phyloP scores from a whole-genome alignment of 345 rosid genomes.

The Rhodamnia argentea region DNA sequence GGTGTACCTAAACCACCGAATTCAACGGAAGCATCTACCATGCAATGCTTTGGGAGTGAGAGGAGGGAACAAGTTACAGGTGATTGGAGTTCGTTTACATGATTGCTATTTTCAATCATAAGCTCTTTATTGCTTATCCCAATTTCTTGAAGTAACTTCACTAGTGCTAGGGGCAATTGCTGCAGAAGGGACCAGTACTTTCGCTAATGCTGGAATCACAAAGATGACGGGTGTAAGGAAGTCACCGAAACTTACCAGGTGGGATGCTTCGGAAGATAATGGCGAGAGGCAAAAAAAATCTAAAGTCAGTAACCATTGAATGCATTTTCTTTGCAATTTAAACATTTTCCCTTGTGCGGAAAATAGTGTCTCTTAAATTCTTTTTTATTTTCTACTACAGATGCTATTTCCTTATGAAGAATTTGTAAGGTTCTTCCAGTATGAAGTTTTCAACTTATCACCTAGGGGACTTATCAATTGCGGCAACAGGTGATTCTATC shows the following conservation, averaged over 20 bases:
- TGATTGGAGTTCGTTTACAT: slow-evolving; percentile 22
- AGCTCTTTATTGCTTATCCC: not conserved
- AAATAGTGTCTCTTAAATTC: not conserved
- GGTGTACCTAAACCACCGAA: slow-evolving; percentile 21
- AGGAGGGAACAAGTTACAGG: slow-evolving; percentile 24
- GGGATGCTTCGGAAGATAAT: slow-evolving; percentile 9
- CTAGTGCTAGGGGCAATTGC: slow-evolving; percentile 4
- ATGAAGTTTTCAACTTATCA: slow-evolving; percentile 43
- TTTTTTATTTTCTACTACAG: slow-evolving; percentile 10
- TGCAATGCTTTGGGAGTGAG: slow-evolving; percentile 26
- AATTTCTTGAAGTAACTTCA: slow-evolving; percentile 3
- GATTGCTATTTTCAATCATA: not conserved
- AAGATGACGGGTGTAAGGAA: slow-evolving; percentile 52
- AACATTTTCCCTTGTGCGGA: not conserved
- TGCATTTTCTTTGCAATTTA: not conserved
- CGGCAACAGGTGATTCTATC: slow-evolving; percentile 56
- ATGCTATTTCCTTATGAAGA: slow-evolving; percentile 74
- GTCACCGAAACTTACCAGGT: slow-evolving; percentile 33
- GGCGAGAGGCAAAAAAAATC: slow-evolving; percentile 30
- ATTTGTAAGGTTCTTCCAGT: slow-evolving; percentile 58
- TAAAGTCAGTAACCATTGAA: slow-evolving; percentile 19
- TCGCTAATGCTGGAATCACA: slow-evolving; percentile 29
- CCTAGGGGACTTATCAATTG: slow-evolving; percentile 85
- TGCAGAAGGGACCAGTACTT: slow-evolving; percentile 24
- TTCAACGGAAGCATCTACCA: slow-evolving; percentile 20